These are phyloP conservation scores for Lepiota subincarnata DNA, from an alignment of 768 basidiomycete species.

Conservation along the genomic window DNA sequence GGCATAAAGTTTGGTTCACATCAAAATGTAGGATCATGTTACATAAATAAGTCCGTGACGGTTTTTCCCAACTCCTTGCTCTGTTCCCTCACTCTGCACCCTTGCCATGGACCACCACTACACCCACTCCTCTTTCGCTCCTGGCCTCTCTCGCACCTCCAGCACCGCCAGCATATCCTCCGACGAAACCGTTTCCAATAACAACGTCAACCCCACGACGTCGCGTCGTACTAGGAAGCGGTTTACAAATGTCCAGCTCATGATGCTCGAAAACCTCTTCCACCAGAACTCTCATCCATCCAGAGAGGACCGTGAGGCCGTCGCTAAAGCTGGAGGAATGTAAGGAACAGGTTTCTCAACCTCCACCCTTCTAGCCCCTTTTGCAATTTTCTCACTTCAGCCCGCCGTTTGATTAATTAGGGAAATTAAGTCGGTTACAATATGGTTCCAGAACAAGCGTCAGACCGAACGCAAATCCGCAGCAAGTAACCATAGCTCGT, in stretches of 20 bases:
- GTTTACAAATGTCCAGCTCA: slow-evolving; percentile 64
- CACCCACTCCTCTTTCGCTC: background rate
- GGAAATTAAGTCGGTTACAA: slow-evolving; percentile 69
- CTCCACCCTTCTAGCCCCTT: background rate
- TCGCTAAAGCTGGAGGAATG: slow-evolving; percentile 62
- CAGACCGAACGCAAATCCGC: slow-evolving; percentile 62
- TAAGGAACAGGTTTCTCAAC: slow-evolving; percentile 31
- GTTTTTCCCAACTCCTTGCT: slow-evolving; percentile 12
- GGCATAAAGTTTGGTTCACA: slow-evolving; percentile 5
- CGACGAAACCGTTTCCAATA: slow-evolving; percentile 26
- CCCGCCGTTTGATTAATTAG: slow-evolving; percentile 26
- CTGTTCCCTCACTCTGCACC: slow-evolving; percentile 9
- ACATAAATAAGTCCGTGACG: slow-evolving; percentile 14
- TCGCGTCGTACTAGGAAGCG: slow-evolving; percentile 64
- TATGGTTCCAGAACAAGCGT: slow-evolving; percentile 84
- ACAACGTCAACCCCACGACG: slow-evolving; percentile 23
- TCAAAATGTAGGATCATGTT: slow-evolving; percentile 7
- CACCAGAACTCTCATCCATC: slow-evolving; percentile 71
- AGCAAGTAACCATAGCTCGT: slow-evolving; percentile 30
- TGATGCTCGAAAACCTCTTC: slow-evolving; percentile 69
- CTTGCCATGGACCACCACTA: slow-evolving; percentile 13
- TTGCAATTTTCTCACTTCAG: slow-evolving; percentile 1
- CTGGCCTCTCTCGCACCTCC: slow-evolving; percentile 46
- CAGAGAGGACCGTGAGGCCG: slow-evolving; percentile 64
- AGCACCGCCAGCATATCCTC: slow-evolving; percentile 56